Evolutionary conservation across 805 yeast species (phyloP).

Genomic region (Zygotorulaspora florentina): DNA sequence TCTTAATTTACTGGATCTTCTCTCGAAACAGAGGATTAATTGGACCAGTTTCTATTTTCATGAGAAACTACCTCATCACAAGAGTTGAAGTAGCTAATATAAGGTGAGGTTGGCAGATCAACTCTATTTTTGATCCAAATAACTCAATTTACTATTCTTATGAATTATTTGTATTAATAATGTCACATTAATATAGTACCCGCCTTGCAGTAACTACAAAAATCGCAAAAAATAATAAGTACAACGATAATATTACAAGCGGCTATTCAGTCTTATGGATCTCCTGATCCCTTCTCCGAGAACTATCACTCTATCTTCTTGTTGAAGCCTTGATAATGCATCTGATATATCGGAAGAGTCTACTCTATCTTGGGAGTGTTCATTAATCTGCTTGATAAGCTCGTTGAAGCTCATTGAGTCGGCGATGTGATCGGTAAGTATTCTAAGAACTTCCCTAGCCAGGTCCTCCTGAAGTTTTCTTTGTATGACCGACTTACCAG

Average conservation of each 20-base stretch:
- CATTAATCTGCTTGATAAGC: conserved; percentile 59
- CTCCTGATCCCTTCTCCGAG: conserved; percentile 71
- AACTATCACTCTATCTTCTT: conserved; percentile 64
- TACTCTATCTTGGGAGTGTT: conserved; percentile 51
- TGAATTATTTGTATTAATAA: background rate
- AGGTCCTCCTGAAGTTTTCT: conserved; percentile 72
- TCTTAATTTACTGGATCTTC: no score
- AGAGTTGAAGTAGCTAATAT: no score
- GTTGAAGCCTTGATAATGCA: conserved; percentile 59
- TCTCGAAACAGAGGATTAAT: no score
- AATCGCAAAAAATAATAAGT: background rate
- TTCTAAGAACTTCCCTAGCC: conserved; percentile 52
- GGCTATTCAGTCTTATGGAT: conserved; percentile 42
- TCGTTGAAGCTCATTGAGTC: conserved; percentile 55
- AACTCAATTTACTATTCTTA: background rate
- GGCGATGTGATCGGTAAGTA: conserved; percentile 48
- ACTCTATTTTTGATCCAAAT: no score
- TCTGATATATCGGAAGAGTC: conserved; percentile 71
- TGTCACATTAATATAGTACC: background rate
- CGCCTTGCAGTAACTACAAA: background rate
- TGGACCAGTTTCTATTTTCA: no score
- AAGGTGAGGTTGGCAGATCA: no score
- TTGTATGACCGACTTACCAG: conserved; percentile 89
- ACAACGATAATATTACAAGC: conserved; percentile 18
- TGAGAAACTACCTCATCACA: no score